phyloP scores from a whole-genome alignment of 2,329 filamentous ascomycete genomes.

The Colletotrichum chlorophyti region DNA sequence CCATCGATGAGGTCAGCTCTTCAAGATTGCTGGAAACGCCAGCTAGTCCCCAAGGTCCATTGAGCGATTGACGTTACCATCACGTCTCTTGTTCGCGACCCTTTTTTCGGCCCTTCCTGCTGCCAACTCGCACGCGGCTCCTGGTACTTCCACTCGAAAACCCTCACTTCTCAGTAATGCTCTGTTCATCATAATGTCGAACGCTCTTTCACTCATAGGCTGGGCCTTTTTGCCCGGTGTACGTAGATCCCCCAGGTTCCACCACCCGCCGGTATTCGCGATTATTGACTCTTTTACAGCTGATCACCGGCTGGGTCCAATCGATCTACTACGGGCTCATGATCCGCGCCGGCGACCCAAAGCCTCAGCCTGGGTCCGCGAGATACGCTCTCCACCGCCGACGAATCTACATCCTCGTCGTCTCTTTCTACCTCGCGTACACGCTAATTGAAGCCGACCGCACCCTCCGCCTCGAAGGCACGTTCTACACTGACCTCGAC shows the following conservation, averaged over 20 bases:
- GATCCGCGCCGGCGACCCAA: slow-evolving; percentile 87
- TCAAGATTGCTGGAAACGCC: neutral
- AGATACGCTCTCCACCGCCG: slow-evolving; percentile 78
- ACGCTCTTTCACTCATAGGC: slow-evolving; percentile 59
- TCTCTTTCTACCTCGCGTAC: slow-evolving; percentile 85
- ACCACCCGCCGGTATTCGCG: neutral
- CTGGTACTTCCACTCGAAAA: too few relatives aligned
- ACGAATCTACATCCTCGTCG: slow-evolving; percentile 82
- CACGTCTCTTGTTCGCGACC: neutral
- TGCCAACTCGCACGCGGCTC: neutral
- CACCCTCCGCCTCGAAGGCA: slow-evolving; percentile 72
- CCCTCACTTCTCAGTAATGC: slow-evolving; percentile 2
- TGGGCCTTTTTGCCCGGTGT: slow-evolving; percentile 65
- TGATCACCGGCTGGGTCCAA: slow-evolving; percentile 80
- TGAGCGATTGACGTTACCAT: neutral
- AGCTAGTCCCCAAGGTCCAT: slow-evolving; percentile 1
- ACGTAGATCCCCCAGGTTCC: slow-evolving; percentile 33
- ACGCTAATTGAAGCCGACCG: slow-evolving; percentile 93
- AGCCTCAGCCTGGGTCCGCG: slow-evolving; percentile 72
- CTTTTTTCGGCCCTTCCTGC: neutral
- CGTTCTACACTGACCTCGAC: slow-evolving; percentile 82
- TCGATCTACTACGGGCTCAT: slow-evolving; percentile 85
- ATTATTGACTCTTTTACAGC: slow-evolving; percentile 51
- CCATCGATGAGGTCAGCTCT: slow-evolving; percentile 5
- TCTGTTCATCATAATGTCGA: slow-evolving; percentile 41